A percentile compares a stretch with the other conserved stretches of the same genome.
phyloP scores from a whole-genome alignment of 2,329 filamentous ascomycete species.

The Colletotrichum karsti region DNA sequence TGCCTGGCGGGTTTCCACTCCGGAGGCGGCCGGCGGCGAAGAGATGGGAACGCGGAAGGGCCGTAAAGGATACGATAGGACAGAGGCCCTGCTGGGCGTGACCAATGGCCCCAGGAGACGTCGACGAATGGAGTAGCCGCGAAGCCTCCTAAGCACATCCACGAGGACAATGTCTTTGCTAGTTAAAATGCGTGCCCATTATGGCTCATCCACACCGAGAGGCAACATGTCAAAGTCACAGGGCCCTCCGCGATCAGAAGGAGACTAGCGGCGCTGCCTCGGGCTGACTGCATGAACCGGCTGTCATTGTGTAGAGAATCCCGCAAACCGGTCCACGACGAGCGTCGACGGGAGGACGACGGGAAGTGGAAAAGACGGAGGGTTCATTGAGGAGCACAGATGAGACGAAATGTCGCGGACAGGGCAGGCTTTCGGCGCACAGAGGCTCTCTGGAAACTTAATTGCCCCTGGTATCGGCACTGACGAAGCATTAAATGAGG shows the following conservation, averaged over 20 bases:
- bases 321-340: not conserved
- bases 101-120: not conserved
- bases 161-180: not conserved
- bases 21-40: not conserved
- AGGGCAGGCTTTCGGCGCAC: conserved; percentile 13
- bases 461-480: conserved; percentile 5
- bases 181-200: not conserved
- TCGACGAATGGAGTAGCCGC: not conserved
- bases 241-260: not conserved
- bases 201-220: not conserved
- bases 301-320: not conserved
- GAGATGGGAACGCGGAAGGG: not conserved
- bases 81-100: conserved; percentile 12
- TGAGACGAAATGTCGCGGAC: conserved; percentile 26
- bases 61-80: conserved; percentile 13
- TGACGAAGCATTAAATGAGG: not conserved
- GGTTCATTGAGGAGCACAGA: not conserved
- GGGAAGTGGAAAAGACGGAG: conserved; percentile 4
- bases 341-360: conserved; percentile 12
- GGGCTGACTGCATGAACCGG: conserved; percentile 14
- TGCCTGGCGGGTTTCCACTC: conserved; percentile 6
- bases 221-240: not conserved
- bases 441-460: conserved; percentile 19
- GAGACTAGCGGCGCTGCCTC: conserved; percentile 9
- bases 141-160: not conserved